phyloP scores from a whole-genome alignment of 257 asterid genomes.

The Penstemon newberryi region DNA sequence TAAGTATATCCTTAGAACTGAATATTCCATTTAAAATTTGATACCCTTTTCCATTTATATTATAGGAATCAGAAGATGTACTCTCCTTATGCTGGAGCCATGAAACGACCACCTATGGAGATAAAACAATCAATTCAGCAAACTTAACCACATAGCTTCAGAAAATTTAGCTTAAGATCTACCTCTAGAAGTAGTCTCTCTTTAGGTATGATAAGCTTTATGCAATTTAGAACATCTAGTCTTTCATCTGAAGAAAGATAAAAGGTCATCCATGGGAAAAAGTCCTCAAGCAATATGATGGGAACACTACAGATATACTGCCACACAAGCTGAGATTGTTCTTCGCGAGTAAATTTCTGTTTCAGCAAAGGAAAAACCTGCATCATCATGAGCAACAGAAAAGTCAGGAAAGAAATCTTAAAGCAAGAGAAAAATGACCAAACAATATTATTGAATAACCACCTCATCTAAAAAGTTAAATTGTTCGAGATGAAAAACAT shows the following conservation, averaged over 20 bases:
- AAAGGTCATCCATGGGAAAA: conserved; percentile 68
- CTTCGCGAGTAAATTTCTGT: conserved; percentile 51
- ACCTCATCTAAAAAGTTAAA: too few species aligned
- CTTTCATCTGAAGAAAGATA: conserved; percentile 55
- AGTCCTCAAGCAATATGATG: conserved; percentile 63
- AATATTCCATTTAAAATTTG: conserved; percentile 48
- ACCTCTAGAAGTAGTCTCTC: conserved; percentile 79
- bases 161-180: conserved; percentile 27
- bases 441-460: too few species aligned
- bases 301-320: conserved; percentile 84
- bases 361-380: conserved; percentile 78
- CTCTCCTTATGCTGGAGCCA: conserved; percentile 58
- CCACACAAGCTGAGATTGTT: conserved; percentile 83
- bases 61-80: conserved; percentile 34
- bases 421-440: too few species aligned
- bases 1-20: conserved; percentile 44
- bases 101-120: conserved; percentile 65
- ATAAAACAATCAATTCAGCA: conserved; percentile 32
- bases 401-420: neutral
- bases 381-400: conserved; percentile 24
- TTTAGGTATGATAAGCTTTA: conserved; percentile 59
- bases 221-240: conserved; percentile 51
- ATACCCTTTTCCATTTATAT: conserved; percentile 45
- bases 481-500: too few species aligned
- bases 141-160: conserved; percentile 25